phyloP scores from a whole-genome alignment of 2,329 filamentous ascomycete genomes.

The Byssochlamys sp. region DNA sequence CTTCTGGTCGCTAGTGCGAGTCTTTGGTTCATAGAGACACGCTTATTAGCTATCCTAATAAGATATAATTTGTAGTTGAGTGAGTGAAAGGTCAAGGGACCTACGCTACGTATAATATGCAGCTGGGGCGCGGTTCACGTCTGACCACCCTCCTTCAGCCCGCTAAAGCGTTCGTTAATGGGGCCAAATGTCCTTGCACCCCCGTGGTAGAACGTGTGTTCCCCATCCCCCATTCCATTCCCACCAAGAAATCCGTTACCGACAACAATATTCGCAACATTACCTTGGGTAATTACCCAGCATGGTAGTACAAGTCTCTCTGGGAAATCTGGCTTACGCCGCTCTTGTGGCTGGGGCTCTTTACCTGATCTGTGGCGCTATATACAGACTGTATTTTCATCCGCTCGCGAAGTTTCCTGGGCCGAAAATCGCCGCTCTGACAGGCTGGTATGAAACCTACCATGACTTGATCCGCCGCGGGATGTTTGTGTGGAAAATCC shows the following conservation, averaged over 20 bases:
- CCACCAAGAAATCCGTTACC: neutral
- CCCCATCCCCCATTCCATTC: too few relatives aligned
- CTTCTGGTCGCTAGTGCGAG: too few relatives aligned
- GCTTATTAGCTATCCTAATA: neutral
- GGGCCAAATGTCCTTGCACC: too few relatives aligned
- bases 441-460: slow-evolving; percentile 26
- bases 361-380: slow-evolving; percentile 5
- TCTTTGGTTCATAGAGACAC: neutral
- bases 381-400: slow-evolving; percentile 25
- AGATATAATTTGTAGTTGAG: neutral
- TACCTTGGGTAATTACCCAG: neutral
- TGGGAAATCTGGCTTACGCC: neutral
- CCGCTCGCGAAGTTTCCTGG: slow-evolving; percentile 24
- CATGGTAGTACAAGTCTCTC: neutral
- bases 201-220: neutral
- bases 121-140: neutral
- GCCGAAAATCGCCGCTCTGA: slow-evolving; percentile 22
- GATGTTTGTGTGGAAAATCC: slow-evolving; percentile 22
- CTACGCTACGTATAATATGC: neutral
- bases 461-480: slow-evolving; percentile 24
- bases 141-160: neutral
- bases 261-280: neutral
- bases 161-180: too few relatives aligned
- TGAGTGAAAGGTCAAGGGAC: neutral
- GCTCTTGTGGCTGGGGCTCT: neutral